Evolutionary conservation across 805 yeast species (phyloP), one percentile per base, ranked within the genome.

Genomic region (Yamadazyma olivae): DNA sequence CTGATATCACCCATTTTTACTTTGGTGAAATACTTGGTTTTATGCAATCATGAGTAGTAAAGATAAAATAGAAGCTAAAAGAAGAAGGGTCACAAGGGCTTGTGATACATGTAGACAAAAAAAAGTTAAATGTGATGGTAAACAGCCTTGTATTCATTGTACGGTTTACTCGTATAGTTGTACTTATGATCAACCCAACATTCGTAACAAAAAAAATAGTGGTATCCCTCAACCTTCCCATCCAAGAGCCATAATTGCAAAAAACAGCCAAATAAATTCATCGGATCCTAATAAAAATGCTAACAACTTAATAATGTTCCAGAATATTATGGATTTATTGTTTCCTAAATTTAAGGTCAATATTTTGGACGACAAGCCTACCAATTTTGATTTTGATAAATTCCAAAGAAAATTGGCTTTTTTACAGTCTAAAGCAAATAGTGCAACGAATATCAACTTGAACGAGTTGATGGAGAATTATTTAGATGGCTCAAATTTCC

Each of bases 101-200:
- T 84, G 93, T 51, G 84, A 79, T 48, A 79, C 75, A 44, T 83
- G 93, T 55, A 70, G 91, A 15, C 75, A 73, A 57, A 83, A 81
- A 59, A 84, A 84, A 53, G 86, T 83, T 44, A 80, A 81, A 53
- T 84, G 95, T 58, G 89, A 83, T 54, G 93, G 91, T 4, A 73
- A 74, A 48, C 81, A 75, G 48, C 93, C 91, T 1, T 84, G 95
- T 56, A 74, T 77, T 21, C 87, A 81, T 56, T 88, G 96, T 54
- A 83, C 95, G 1, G 95, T 87, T 1, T 89, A 87, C 60, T 78
- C 86, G 15, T 85, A 83, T 57, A 83, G 77, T 39, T 88, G 96
- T 59, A 78, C 95, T 0, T 88, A 88, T 55, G 85, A 83, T 51
- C 87, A 85, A 50, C 91, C 95, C 7, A 71, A 82, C 35, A 64